Base-by-base conservation (phyloP, 768 basidiomycete genomes). In the button mushroom (Agaricus bisporus) region DNA sequence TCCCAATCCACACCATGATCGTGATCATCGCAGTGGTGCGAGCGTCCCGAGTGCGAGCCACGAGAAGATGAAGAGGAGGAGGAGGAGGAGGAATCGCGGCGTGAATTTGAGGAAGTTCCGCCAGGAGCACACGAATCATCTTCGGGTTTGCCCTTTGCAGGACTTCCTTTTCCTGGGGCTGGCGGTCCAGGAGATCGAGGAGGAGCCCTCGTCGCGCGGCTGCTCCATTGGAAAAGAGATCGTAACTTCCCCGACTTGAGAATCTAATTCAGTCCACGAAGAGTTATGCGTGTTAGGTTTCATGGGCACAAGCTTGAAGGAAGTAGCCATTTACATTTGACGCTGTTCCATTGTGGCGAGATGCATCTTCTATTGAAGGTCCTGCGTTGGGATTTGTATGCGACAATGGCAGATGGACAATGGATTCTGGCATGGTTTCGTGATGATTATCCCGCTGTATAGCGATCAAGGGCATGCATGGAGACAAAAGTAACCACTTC, bases 1-100 rank as follows among this genome's bases (percentile, higher is more conserved):
- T 56, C 55, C 55, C 55, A 56, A 42, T 56, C 55, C 17, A 39
- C 43, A 44, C 37, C 44, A 28, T 42, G 28, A 22, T 51, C 49
- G 37, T 36, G 49, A 28, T 48, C 39, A 47, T 25, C 37, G 17
- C 26, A 18, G n/a, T 45, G 36, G 26, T 12, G n/a, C 11, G 44
- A n/a, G 17, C 11, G 20, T 22, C 37, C 28, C n/a, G 22, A 32
- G 37, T 32, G 28, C 8, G 11, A 43, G 9, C 22, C 32, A 18
- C 26, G 6, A 29, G 49, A 25, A 8, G 42, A 15, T 25, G 39
- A 47, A 15, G 38, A 14, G 18, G 43, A 48, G 11, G 39, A 14
- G 12, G 43, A 39, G 11, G 53, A 9, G 7, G 46, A 48, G 12
- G 11, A 7, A 22, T 41, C 39, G 26, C 39, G 35, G 20, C 18